Conservation (phyloP, 2,329 filamentous ascomycete species). For the Fusarium chaquense region DNA sequence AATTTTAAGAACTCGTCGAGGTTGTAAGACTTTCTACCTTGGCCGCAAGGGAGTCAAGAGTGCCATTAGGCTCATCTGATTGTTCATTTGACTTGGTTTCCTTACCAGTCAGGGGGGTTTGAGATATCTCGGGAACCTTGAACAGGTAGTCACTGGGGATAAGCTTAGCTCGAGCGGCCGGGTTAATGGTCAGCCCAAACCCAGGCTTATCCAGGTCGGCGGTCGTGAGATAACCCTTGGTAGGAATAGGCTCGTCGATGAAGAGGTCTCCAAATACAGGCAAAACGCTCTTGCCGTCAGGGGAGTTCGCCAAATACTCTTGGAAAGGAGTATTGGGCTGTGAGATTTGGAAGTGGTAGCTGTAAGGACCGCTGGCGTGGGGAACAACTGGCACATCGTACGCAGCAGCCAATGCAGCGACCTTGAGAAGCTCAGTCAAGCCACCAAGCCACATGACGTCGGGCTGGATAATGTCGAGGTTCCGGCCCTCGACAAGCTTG, state of each 20-base stretch:
- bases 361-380: constrained; percentile 94
- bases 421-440: constrained; percentile 90
- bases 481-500: constrained; percentile 90
- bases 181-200: constrained; percentile 90
- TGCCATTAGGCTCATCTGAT: constrained; percentile 35
- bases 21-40: constrained; percentile 53
- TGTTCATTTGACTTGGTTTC: constrained; percentile 36
- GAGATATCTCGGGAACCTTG: constrained; percentile 69
- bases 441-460: constrained; percentile 99
- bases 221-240: constrained; percentile 82
- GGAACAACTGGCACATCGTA: constrained; percentile 96
- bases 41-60: constrained; percentile 50
- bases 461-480: constrained; percentile 93
- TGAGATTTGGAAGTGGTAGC: constrained; percentile 95
- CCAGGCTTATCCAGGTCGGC: constrained; percentile 88
- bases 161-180: constrained; percentile 75
- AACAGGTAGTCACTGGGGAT: constrained; percentile 81
- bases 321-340: constrained; percentile 95
- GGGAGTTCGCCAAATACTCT: constrained; percentile 93
- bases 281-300: constrained; percentile 88
- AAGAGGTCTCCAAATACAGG: constrained; percentile 95
- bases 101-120: constrained; percentile 45
- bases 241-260: constrained; percentile 88
- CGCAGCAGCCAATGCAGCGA: constrained; percentile 87
- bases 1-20: constrained; percentile 19